Conservation (phyloP, 768 basidiomycete genomes). For the Macrocybe gigantea region DNA sequence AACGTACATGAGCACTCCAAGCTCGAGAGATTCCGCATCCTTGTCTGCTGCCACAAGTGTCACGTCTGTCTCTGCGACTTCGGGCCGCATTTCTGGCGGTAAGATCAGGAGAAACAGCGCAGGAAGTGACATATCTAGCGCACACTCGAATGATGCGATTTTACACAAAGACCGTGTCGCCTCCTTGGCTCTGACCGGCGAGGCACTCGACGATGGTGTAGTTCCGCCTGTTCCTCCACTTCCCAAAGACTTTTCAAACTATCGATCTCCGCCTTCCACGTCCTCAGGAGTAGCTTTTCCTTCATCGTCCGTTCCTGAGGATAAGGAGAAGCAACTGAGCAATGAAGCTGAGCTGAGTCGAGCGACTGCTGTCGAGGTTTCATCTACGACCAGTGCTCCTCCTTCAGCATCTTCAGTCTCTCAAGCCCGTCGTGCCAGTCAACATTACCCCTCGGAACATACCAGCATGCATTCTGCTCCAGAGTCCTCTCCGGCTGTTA, state of each 20-base stretch:
- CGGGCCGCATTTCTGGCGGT: conserved; percentile 65
- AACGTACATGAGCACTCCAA: conserved; percentile 75
- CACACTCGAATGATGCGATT: conserved; percentile 62
- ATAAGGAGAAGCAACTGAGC: conserved; percentile 33
- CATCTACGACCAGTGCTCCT: conserved; percentile 28
- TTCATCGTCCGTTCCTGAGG: conserved; percentile 28
- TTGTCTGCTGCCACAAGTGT: conserved; percentile 73
- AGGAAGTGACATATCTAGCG: conserved; percentile 78
- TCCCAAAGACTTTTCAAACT: conserved; percentile 82
- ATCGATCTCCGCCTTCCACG: conserved; percentile 62
- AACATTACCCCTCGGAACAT: conserved; percentile 30
- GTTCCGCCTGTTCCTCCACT: conserved; percentile 95
- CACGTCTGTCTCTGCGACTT: conserved; percentile 69
- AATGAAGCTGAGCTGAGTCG: conserved; percentile 45
- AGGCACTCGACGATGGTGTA: conserved; percentile 50
- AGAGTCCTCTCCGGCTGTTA: conserved; percentile 39
- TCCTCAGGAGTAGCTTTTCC: conserved; percentile 52
- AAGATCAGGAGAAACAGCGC: conserved; percentile 77
- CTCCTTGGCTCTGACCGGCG: conserved; percentile 51
- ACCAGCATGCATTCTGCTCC: conserved; percentile 31
- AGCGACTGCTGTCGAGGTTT: conserved; percentile 46
- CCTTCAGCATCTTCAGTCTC: conserved; percentile 17
- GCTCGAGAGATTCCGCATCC: conserved; percentile 83
- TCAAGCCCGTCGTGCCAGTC: conserved; percentile 30
- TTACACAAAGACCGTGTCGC: conserved; percentile 65